Evolutionary conservation across 2,329 filamentous ascomycete genomes (phyloP).

Genomic region (Pseudopithomyces maydicus): DNA sequence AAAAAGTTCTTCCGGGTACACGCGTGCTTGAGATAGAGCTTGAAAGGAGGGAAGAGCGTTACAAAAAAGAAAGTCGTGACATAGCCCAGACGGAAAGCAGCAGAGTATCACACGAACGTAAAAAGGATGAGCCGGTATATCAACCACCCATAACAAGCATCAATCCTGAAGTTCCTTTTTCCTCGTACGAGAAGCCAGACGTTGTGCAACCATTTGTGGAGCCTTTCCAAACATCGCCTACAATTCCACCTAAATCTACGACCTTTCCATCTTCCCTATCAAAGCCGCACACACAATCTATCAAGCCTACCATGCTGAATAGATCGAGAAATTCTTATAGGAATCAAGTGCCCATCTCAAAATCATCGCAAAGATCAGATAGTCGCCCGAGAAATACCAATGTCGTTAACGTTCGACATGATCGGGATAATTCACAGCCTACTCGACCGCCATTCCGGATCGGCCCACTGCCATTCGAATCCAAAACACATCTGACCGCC

Average conservation of each 20-base stretch:
- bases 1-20: constrained; percentile 51
- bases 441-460: not conserved
- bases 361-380: not conserved
- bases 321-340: not conserved
- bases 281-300: too few species aligned
- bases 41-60: constrained; percentile 17
- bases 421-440: not conserved
- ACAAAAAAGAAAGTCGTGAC: not conserved
- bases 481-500: not conserved
- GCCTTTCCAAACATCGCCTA: too few species aligned
- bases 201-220: too few species aligned
- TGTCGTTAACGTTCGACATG: not conserved
- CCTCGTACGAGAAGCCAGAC: too few species aligned
- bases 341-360: not conserved
- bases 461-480: not conserved
- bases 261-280: too few species aligned
- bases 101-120: too few species aligned
- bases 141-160: not conserved
- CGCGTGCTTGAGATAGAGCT: constrained; percentile 60
- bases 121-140: not conserved
- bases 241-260: too few species aligned
- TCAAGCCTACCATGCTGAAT: not conserved
- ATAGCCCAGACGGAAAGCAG: not conserved
- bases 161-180: too few species aligned
- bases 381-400: not conserved